phyloP scores from a whole-genome alignment of 148 eudicot species.

The Amaranthus cruentus region DNA sequence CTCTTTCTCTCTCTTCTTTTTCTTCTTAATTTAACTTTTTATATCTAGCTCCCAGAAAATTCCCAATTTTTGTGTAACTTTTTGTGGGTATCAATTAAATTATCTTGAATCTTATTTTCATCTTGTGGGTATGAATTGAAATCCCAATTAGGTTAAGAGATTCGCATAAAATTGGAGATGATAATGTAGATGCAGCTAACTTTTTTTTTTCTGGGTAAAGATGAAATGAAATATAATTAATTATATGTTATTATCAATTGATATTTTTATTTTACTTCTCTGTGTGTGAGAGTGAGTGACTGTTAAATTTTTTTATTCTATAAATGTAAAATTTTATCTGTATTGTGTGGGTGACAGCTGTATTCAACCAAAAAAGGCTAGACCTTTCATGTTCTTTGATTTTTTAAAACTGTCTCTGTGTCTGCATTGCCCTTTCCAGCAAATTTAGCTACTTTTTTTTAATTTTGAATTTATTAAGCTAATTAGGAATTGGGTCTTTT shows the following conservation, averaged over 20 bases:
- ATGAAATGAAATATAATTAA: not conserved
- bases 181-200: conserved; percentile 2
- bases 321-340: conserved; percentile 7
- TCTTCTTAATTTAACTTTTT: not conserved
- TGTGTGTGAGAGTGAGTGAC: not conserved
- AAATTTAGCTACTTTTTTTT: conserved; percentile 3
- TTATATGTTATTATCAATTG: not conserved
- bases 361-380: conserved; percentile 21
- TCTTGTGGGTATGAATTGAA: not conserved
- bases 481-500: conserved; percentile 5
- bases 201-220: not conserved
- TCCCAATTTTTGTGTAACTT: too few species aligned
- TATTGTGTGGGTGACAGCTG: conserved; percentile 29
- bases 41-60: not conserved
- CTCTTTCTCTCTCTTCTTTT: not conserved
- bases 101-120: not conserved
- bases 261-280: not conserved
- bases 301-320: not conserved
- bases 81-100: not conserved
- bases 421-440: conserved; percentile 30
- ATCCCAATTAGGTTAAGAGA: not conserved
- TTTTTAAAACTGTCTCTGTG: conserved; percentile 10
- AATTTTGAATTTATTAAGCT: not conserved
- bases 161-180: not conserved
- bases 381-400: conserved; percentile 4